A percentile compares a stretch with the other conserved stretches of the same genome.
phyloP scores from a whole-genome alignment of 148 eudicot species.

The Hydrangea macrophylla region DNA sequence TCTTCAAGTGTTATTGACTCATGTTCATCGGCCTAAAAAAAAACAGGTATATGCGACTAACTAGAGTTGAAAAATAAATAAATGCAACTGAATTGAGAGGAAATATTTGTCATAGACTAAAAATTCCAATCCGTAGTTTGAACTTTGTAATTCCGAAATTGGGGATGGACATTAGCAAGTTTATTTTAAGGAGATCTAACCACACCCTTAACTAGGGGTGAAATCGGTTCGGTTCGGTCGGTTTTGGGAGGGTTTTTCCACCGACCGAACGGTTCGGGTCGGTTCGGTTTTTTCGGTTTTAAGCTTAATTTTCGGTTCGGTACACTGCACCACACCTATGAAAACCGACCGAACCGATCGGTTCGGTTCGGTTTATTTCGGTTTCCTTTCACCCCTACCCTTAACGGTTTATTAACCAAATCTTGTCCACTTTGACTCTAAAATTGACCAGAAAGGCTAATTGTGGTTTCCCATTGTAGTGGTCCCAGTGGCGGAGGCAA shows the following conservation, averaged over 20 bases:
- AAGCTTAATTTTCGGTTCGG: no score
- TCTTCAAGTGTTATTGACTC: constrained; percentile 64
- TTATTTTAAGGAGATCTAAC: not conserved
- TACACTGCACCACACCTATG: no score
- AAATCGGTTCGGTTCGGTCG: no score
- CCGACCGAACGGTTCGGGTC: no score
- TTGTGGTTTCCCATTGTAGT: not conserved
- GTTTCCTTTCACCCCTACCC: no score
- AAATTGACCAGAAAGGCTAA: not conserved
- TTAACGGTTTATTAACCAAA: no score
- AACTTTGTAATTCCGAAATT: not conserved
- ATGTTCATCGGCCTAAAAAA: constrained; percentile 72
- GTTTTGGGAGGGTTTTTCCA: no score
- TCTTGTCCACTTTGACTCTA: not conserved
- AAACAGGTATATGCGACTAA: not conserved
- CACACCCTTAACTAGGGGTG: not conserved
- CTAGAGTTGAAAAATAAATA: not conserved
- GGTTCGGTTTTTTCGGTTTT: no score
- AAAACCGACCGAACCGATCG: no score
- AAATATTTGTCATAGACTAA: not conserved
- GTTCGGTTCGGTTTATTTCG: no score
- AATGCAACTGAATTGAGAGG: not conserved
- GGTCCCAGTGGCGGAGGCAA: not conserved
- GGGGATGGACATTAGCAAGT: not conserved
- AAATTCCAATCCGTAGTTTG: not conserved